A percentile compares a stretch with the other conserved stretches of the same genome.
These are phyloP conservation scores for Rosa hybrid DNA, from an alignment of 331 rosid species.

Conservation along the genomic window DNA sequence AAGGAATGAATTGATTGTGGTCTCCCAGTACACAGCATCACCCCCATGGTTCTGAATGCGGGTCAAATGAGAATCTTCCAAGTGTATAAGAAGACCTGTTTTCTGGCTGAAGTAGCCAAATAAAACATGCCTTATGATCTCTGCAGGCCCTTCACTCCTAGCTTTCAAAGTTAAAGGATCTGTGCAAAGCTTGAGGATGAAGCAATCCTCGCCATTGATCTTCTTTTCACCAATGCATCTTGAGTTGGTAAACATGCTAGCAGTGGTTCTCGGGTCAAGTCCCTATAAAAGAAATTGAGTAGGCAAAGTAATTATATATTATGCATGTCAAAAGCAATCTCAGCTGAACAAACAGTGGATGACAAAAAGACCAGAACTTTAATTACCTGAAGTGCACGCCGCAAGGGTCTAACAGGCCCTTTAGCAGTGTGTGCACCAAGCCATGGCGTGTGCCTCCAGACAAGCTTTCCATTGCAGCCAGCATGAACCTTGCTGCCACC, in stretches of 20 bases:
- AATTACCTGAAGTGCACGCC: conserved; percentile 89
- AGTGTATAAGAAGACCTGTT: conserved; percentile 92
- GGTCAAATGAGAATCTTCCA: conserved; percentile 99
- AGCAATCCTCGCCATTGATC: conserved; percentile 88
- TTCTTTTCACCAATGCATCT: conserved; percentile 98
- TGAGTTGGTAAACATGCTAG: conserved; percentile 90
- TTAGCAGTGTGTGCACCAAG: conserved; percentile 97
- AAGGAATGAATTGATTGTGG: conserved; percentile 92
- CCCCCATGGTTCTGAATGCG: conserved; percentile 98
- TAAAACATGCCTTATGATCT: conserved; percentile 92
- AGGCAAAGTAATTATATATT: neutral
- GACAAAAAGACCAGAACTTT: neutral
- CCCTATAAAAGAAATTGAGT: conserved; percentile 55
- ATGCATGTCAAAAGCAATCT: neutral
- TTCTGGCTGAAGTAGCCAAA: conserved; percentile 99
- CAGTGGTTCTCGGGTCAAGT: conserved; percentile 96
- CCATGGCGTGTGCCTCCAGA: conserved; percentile 99
- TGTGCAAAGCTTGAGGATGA: conserved; percentile 92
- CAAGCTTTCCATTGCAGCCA: conserved; percentile 94
- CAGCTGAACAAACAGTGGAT: neutral
- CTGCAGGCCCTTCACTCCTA: conserved; percentile 98
- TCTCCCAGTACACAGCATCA: conserved; percentile 99
- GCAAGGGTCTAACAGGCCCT: conserved; percentile 95
- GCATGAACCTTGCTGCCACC: conserved; percentile 99
- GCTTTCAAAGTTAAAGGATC: conserved; percentile 89